Percentiles rank a stretch among this genome's conserved stretches.
These are phyloP conservation scores for Ceratocystis huliohia DNA, from an alignment of 2,329 filamentous ascomycete genomes.

Conservation along the genomic window DNA sequence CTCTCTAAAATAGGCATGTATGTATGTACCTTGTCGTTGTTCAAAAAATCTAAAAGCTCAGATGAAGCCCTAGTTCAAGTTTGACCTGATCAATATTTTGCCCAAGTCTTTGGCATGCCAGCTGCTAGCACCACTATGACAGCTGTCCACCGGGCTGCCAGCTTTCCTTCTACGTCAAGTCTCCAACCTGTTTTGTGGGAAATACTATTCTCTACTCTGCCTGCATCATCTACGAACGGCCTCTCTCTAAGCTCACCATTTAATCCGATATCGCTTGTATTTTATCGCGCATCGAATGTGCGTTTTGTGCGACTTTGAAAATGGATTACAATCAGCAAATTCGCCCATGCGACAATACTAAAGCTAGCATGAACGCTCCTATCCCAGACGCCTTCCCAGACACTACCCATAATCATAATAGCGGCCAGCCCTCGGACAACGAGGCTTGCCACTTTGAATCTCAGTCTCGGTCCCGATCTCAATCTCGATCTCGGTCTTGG, in stretches of 20 bases:
- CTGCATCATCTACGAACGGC: neutral
- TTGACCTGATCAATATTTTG: neutral
- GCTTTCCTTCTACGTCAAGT: neutral
- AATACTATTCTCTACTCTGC: neutral
- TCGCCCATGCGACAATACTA: conserved; percentile 23
- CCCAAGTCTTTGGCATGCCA: neutral
- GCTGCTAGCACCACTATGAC: too few relatives aligned
- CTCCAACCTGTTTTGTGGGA: neutral
- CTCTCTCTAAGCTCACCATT: neutral
- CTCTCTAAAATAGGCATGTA: neutral
- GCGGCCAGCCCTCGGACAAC: conserved; percentile 13
- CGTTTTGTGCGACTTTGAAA: neutral
- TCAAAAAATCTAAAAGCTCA: too few relatives aligned
- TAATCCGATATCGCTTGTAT: neutral
- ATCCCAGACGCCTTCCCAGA: neutral
- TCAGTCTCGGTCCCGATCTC: conserved; percentile 18
- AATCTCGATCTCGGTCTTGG: conserved; percentile 32
- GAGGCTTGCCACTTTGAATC: conserved; percentile 21
- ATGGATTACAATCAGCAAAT: conserved; percentile 12
- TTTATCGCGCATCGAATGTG: neutral
- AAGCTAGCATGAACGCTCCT: conserved; percentile 3
- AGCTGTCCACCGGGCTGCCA: too few relatives aligned
- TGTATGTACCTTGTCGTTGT: too few relatives aligned
- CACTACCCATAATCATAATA: neutral
- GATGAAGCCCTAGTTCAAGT: too few relatives aligned